Conservation (phyloP, 495 filamentous ascomycete genomes). For the Hamigera avellanea region DNA sequence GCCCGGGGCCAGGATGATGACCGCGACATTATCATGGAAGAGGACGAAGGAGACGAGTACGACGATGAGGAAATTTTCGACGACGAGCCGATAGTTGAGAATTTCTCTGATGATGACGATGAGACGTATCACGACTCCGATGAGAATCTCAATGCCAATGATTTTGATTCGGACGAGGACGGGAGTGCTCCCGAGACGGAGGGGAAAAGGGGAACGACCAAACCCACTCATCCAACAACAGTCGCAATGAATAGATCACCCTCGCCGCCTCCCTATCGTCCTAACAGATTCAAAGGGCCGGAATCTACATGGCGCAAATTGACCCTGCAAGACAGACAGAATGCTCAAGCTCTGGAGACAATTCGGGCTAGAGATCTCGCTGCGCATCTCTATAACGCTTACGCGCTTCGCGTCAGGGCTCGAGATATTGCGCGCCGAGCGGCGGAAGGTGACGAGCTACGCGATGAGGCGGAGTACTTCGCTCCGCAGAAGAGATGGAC, state of each 20-base stretch:
- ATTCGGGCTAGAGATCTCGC: slow-evolving; percentile 50
- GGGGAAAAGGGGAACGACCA: background rate
- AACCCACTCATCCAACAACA: background rate
- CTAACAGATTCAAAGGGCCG: slow-evolving; percentile 42
- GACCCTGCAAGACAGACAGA: slow-evolving; percentile 46
- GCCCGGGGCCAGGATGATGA: slow-evolving; percentile 8
- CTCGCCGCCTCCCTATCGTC: slow-evolving; percentile 22
- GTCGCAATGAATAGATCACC: background rate
- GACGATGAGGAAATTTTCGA: too few species aligned
- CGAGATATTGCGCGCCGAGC: slow-evolving; percentile 11
- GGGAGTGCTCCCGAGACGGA: background rate
- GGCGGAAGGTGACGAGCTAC: slow-evolving; percentile 15
- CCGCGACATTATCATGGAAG: slow-evolving; percentile 14
- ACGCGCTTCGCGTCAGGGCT: slow-evolving; percentile 42
- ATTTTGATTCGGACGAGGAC: background rate
- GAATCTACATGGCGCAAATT: slow-evolving; percentile 46
- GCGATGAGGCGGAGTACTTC: slow-evolving; percentile 11
- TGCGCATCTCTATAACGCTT: slow-evolving; percentile 66
- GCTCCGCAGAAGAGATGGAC: slow-evolving; percentile 50
- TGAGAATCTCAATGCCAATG: slow-evolving; percentile 1
- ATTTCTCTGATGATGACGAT: slow-evolving; percentile 13
- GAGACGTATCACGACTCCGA: background rate
- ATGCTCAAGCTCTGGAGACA: slow-evolving; percentile 45
- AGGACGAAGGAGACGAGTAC: too few species aligned
- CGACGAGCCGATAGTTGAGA: slow-evolving; percentile 5